Base-by-base conservation (phyloP, 2,329 filamentous ascomycete species). In the Fusarium miscanthi region DNA sequence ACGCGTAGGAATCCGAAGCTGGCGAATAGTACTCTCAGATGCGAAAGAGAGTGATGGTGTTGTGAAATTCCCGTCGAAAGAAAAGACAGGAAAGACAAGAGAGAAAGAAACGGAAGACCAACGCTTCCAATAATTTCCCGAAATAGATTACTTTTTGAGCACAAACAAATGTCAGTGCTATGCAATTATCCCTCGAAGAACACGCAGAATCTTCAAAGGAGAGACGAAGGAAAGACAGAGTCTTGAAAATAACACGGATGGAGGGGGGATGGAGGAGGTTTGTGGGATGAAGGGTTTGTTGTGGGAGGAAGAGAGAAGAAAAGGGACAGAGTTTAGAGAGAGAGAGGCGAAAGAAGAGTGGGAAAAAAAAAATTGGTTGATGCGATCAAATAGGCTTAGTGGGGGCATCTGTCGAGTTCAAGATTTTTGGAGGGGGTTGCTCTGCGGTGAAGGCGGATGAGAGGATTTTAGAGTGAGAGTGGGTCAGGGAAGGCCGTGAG, bases 131-230 rank as follows among this genome's bases (percentile, higher is more conserved):
- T 74, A 74, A 78, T 77, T 76, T 80, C 76, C 78, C 77, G 73
- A 66, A 52, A 74, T 78, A 64, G 72, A 81, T 79, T 80, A 80
- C 70, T 73, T 77, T 77, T 79, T 67, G 38, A 66, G 76, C 74
- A 80, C 76, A 73, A 74, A 75, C 69, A 75, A 74, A 72, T 73
- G 77, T 75, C 67, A 77, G 77, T 80, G 72, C 78, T 78, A 75
- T 76, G 66, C 75, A 68, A 77, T 77, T 76, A 74, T 81, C 80
- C 82, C 79, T 82, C 79, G 79, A 83, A 83, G 81, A 83, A 82
- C 79, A 80, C 78, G 78, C 81, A 81, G 79, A 82, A 82, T 82
- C 81, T 84, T 84, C 82, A 84, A 84, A 84, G 82, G 81, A 85
- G 82, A 80, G 80, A 84, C 81, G 79, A 84, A 82, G 78, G 80